Percentiles rank a stretch among this genome's conserved stretches.
Conservation (phyloP, 805 yeast species). For the Candida xyloterini region DNA sequence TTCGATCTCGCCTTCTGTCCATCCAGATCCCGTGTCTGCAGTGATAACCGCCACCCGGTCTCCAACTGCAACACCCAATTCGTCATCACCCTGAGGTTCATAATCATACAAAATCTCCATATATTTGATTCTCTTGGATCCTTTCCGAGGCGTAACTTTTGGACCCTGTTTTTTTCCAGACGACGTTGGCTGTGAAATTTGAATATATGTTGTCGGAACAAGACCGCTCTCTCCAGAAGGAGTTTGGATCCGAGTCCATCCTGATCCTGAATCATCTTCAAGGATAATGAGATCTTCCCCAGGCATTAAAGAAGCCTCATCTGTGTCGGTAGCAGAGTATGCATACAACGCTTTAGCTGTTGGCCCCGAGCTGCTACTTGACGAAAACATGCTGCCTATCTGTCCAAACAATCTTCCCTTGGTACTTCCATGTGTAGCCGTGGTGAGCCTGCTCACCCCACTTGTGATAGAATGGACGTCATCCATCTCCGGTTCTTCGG, state of each 20-base stretch:
- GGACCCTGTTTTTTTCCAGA: constrained; percentile 57
- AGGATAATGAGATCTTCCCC: constrained; percentile 62
- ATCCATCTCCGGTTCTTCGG: constrained; percentile 20
- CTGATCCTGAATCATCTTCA: constrained; percentile 80
- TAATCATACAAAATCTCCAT: constrained; percentile 74
- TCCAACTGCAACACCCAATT: constrained; percentile 67
- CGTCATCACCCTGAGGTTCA: constrained; percentile 75
- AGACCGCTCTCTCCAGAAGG: constrained; percentile 55
- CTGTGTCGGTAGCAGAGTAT: constrained; percentile 68
- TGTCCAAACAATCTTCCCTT: constrained; percentile 29
- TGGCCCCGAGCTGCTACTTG: constrained; percentile 7
- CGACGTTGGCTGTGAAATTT: constrained; percentile 33
- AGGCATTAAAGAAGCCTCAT: constrained; percentile 60
- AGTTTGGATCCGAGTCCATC: constrained; percentile 79
- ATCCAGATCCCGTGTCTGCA: constrained; percentile 79
- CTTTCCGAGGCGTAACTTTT: constrained; percentile 67
- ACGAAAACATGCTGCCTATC: constrained; percentile 19
- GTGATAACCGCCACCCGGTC: constrained; percentile 67
- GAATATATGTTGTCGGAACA: constrained; percentile 81
- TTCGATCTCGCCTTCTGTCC: constrained; percentile 87
- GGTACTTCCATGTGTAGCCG: constrained; percentile 18
- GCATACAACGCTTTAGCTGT: constrained; percentile 53
- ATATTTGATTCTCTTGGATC: constrained; percentile 61
- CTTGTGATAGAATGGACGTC: constrained; percentile 29
- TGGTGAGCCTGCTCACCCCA: constrained; percentile 28